Percentiles rank a stretch among this genome's conserved stretches.
Conservation (phyloP, 2,329 filamentous ascomycete genomes). For the Pseudogymnoascus sp. region DNA sequence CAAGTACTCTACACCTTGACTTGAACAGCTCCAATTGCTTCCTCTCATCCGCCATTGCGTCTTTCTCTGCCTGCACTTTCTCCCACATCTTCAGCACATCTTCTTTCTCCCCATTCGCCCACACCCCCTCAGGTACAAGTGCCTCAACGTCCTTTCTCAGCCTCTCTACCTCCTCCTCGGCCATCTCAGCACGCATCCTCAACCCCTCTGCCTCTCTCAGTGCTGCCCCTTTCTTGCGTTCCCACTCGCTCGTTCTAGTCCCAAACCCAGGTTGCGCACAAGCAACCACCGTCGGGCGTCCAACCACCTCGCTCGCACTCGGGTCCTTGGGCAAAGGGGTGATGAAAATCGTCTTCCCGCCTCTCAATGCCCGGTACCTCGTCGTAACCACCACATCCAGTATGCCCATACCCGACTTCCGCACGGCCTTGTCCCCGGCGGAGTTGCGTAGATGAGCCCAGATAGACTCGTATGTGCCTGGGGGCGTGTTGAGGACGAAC, state of each 20-base stretch:
- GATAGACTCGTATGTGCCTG: constrained; percentile 26
- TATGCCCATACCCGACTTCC: constrained; percentile 32
- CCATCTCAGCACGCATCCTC: neutral
- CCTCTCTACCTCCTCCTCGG: neutral
- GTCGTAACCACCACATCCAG: constrained; percentile 43
- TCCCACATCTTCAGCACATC: neutral
- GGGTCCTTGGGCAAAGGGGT: constrained; percentile 40
- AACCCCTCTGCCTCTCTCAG: neutral
- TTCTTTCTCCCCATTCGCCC: neutral
- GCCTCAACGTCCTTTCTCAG: neutral
- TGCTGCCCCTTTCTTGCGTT: constrained; percentile 11
- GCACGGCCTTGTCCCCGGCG: constrained; percentile 18
- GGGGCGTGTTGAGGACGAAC: constrained; percentile 47
- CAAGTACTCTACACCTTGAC: neutral
- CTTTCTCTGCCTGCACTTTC: neutral
- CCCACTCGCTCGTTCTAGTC: constrained; percentile 22
- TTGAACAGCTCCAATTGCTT: neutral
- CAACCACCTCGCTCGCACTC: constrained; percentile 37
- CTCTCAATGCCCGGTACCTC: constrained; percentile 45
- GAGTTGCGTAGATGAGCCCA: constrained; percentile 37
- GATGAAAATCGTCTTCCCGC: constrained; percentile 43
- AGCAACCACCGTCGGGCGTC: constrained; percentile 33
- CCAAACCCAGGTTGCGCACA: constrained; percentile 27
- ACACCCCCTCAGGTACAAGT: neutral
- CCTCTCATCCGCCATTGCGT: neutral